A percentile compares a stretch with the other conserved stretches of the same genome.
Conservation (phyloP, 73 alveolate species). For the Paramecium sexaurelia region DNA sequence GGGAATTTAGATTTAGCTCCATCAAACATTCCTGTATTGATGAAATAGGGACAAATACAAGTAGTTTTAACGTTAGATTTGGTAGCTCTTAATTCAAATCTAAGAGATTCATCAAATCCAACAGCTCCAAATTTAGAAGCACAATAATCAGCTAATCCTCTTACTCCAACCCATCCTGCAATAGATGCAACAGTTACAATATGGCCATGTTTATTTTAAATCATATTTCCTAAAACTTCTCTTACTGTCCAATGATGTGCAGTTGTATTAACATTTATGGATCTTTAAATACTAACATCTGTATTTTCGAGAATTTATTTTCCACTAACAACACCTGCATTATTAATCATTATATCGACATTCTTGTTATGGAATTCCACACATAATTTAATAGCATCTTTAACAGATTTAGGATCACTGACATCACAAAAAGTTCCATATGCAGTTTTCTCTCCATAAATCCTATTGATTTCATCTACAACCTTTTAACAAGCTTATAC, state of each 20-base stretch:
- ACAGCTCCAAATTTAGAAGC: constrained; percentile 88
- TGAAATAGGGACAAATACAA: constrained; percentile 86
- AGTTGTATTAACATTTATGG: constrained; percentile 78
- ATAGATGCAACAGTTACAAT: constrained; percentile 84
- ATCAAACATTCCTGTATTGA: constrained; percentile 90
- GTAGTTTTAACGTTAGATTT: constrained; percentile 80
- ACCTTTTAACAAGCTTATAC: constrained; percentile 71
- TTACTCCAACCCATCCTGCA: constrained; percentile 80
- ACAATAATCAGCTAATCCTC: constrained; percentile 83
- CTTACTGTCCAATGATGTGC: constrained; percentile 82
- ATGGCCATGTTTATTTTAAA: constrained; percentile 79
- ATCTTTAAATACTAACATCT: constrained; percentile 64
- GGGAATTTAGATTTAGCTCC: constrained; percentile 79
- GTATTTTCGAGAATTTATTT: constrained; percentile 74
- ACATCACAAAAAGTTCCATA: constrained; percentile 80
- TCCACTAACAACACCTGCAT: constrained; percentile 91
- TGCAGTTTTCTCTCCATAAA: constrained; percentile 47
- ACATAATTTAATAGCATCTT: constrained; percentile 54
- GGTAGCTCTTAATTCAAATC: constrained; percentile 76
- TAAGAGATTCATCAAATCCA: constrained; percentile 85
- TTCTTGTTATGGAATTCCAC: constrained; percentile 70
- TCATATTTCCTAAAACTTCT: constrained; percentile 83
- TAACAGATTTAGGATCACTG: constrained; percentile 67
- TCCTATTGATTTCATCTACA: constrained; percentile 55
- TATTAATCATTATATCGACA: constrained; percentile 81